These are phyloP conservation scores for Naganishia randhawae DNA, from an alignment of 768 basidiomycete genomes.

Conservation along the genomic window DNA sequence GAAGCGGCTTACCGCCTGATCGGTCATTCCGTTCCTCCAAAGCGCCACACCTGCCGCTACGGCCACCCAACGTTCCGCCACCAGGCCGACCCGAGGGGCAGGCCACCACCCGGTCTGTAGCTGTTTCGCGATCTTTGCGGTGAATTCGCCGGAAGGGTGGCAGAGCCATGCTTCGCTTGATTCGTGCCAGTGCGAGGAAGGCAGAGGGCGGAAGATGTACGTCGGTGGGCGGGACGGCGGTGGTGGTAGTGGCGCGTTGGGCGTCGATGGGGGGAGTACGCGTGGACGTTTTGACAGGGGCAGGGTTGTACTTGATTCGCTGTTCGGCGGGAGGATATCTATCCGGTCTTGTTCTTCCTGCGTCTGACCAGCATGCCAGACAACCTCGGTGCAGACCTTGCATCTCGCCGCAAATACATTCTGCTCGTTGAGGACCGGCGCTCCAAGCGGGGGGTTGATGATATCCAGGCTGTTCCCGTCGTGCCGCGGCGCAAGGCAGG, in stretches of 20 bases:
- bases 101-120: conserved; percentile 23
- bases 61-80: not conserved
- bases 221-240: not conserved
- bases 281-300: not conserved
- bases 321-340: too few species aligned
- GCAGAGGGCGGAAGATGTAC: conserved; percentile 18
- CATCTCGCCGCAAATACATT: not conserved
- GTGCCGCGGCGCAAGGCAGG: not conserved
- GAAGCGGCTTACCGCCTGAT: not conserved
- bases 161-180: conserved; percentile 24
- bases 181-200: conserved; percentile 26
- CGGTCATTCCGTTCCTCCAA: not conserved
- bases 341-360: too few species aligned
- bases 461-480: not conserved
- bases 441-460: not conserved
- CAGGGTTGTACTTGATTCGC: too few species aligned
- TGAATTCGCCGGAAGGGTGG: conserved; percentile 22
- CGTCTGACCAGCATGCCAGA: not conserved
- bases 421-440: not conserved
- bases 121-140: not conserved
- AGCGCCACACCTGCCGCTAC: not conserved
- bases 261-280: not conserved
- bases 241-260: not conserved
- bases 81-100: not conserved
- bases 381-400: not conserved